phyloP scores from a whole-genome alignment of 345 rosid genomes.

The Anacardium occidentale region DNA sequence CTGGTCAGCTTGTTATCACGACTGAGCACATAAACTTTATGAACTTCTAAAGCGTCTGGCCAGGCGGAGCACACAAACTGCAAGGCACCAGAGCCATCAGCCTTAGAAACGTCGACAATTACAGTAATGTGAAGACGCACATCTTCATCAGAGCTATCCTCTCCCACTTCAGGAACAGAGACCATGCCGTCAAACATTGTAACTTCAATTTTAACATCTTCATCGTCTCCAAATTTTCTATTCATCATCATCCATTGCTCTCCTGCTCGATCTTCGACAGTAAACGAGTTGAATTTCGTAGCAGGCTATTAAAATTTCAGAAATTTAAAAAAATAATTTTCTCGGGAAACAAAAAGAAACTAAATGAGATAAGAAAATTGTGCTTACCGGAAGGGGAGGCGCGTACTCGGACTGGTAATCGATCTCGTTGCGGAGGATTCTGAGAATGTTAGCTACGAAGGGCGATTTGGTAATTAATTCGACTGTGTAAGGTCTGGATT shows the following conservation, averaged over 20 bases:
- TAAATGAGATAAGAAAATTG: not conserved
- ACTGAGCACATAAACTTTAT: constrained; percentile 44
- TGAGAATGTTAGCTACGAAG: constrained; percentile 58
- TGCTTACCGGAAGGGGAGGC: constrained; percentile 54
- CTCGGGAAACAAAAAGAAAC: not conserved
- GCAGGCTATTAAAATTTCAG: constrained; percentile 38
- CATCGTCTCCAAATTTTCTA: constrained; percentile 40
- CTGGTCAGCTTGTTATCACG: constrained; percentile 30
- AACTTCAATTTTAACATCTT: constrained; percentile 53
- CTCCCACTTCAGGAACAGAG: constrained; percentile 41
- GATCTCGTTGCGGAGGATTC: constrained; percentile 59
- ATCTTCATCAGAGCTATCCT: constrained; percentile 48
- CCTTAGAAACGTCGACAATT: constrained; percentile 49
- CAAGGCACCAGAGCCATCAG: constrained; percentile 34
- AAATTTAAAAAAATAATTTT: not conserved
- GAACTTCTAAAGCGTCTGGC: constrained; percentile 65
- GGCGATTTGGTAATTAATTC: constrained; percentile 35
- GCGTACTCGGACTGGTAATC: constrained; percentile 58
- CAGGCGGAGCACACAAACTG: constrained; percentile 68
- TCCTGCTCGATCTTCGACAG: constrained; percentile 56
- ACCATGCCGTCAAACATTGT: constrained; percentile 69
- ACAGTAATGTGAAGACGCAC: constrained; percentile 57
- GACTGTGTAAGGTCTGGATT: constrained; percentile 24
- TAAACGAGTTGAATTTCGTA: constrained; percentile 49
- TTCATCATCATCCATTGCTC: constrained; percentile 56